Evolutionary conservation across 2,329 filamentous ascomycete species (phyloP).

Genomic region (Arthroderma sp.): DNA sequence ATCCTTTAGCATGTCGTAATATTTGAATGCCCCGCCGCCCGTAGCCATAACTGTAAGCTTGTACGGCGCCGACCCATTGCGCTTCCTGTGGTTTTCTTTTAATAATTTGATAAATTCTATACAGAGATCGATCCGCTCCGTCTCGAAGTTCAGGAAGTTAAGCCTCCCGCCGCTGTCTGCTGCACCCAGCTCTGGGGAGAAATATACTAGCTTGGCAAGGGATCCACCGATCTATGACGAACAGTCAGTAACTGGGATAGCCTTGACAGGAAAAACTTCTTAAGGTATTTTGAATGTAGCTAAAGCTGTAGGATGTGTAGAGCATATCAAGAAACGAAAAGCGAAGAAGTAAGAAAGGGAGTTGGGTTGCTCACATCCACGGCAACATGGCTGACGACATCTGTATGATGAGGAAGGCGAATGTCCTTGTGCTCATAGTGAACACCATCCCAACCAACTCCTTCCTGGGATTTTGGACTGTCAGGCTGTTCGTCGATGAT

Average conservation of each 20-base stretch:
- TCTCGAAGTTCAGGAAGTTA: slow-evolving; percentile 95
- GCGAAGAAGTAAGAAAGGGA: slow-evolving; percentile 8
- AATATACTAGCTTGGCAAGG: slow-evolving; percentile 92
- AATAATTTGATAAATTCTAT: slow-evolving; percentile 81
- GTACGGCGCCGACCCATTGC: slow-evolving; percentile 55
- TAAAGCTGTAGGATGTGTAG: not conserved
- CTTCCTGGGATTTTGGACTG: slow-evolving; percentile 29
- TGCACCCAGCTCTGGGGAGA: slow-evolving; percentile 73
- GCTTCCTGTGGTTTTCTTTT: slow-evolving; percentile 64
- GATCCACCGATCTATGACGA: slow-evolving; percentile 72
- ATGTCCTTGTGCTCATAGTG: slow-evolving; percentile 80
- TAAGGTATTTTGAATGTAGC: not conserved
- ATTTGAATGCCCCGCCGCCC: slow-evolving; percentile 91
- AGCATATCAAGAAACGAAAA: not conserved
- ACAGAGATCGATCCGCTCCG: slow-evolving; percentile 83
- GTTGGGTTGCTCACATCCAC: slow-evolving; percentile 59
- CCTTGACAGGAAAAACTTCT: too few species aligned
- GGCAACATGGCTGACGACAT: slow-evolving; percentile 90
- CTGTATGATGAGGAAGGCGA: slow-evolving; percentile 86
- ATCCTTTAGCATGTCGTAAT: slow-evolving; percentile 79
- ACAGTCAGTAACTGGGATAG: too few species aligned
- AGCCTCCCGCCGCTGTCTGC: slow-evolving; percentile 73
- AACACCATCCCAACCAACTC: slow-evolving; percentile 39
- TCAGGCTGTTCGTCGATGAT: slow-evolving; percentile 71
- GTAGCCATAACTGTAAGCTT: slow-evolving; percentile 90